phyloP scores from a whole-genome alignment of 2,329 filamentous ascomycete genomes.

The Phaeomoniella chlamydospora region DNA sequence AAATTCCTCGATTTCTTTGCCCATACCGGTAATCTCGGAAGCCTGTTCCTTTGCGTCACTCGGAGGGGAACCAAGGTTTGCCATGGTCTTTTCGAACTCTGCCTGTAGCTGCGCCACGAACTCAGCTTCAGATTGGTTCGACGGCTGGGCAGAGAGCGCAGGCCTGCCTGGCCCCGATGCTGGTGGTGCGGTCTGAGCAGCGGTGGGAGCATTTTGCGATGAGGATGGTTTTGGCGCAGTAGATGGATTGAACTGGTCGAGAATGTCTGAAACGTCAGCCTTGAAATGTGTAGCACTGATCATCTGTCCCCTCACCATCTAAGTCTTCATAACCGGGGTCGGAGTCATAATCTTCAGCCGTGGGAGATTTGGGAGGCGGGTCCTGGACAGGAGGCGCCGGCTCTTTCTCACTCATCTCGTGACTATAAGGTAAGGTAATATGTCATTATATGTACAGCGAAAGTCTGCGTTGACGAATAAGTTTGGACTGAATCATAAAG shows the following conservation, averaged over 20 bases:
- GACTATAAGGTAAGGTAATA: too few relatives aligned
- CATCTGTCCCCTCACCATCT: conserved; percentile 46
- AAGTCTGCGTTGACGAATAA: too few relatives aligned
- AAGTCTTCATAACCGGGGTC: conserved; percentile 93
- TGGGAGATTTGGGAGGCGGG: conserved; percentile 1
- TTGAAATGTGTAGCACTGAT: conserved; percentile 2
- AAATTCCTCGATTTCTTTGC: conserved; percentile 14
- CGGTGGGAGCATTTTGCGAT: conserved; percentile 22
- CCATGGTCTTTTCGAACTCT: conserved; percentile 9
- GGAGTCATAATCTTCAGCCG: conserved; percentile 43
- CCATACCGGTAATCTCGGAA: conserved; percentile 10
- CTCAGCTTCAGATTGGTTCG: conserved; percentile 12
- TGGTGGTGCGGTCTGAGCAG: conserved; percentile 13
- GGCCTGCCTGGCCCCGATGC: conserved; percentile 20
- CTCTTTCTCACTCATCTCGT: neutral
- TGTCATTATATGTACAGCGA: too few relatives aligned
- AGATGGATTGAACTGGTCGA: conserved; percentile 64
- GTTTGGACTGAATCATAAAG: too few relatives aligned
- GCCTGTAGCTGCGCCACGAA: conserved; percentile 11
- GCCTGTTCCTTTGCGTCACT: conserved; percentile 6
- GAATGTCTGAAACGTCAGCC: conserved; percentile 51
- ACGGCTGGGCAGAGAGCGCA: conserved; percentile 17
- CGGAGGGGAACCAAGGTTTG: conserved; percentile 6
- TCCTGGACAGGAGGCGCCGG: neutral
- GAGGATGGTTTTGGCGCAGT: conserved; percentile 25